Base-by-base conservation (phyloP, 179 eudicot species). In the Sideroxylon spinosum region DNA sequence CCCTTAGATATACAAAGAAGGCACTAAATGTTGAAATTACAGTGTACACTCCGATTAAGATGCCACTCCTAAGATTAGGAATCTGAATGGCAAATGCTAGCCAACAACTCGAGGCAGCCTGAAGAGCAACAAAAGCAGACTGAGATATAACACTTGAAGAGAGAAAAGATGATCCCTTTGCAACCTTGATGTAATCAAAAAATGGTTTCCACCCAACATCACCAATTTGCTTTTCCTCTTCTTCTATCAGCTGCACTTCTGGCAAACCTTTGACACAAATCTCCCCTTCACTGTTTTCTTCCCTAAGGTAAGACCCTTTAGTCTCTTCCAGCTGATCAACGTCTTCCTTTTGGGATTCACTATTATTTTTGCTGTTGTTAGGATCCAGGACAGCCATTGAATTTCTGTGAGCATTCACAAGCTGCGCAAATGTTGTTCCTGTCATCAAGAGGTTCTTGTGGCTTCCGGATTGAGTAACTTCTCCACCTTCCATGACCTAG, bases 371-470 rank as follows among this genome's bases (percentile, higher is more conserved):
- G 10, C 28, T 22, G 50, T 2, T 48, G 68, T 76, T 68, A 59
- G 78, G 48, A 37, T 85, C 86, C 17, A 73, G 19, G 65, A 37
- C 73, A 32, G 83, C 76, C 65, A 87, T 60, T 13, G 88, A 76
- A 59, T 77, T 68, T 75, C 78, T 81, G 71, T 89, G 90, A 77
- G 92, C 90, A 86, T 76, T 80, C 71, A 87, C 89, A 77, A 89
- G 92, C 68, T 81, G 82, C 64, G 87, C 89, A 81, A 89, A 89
- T 69, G 90, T 80, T 37, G 89, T 86, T 76, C 90, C 89, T 17
- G 73, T 80, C 71, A 44, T 83, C 73, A 87, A 37, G 50, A 89
- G 89, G 44, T 86, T 88, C 49, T 76, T 2, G 9, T 84, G 86
- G 78, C 74, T 84, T 85, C 92, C 92, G 57, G 87, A 83, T 83